Conservation (phyloP, 345 rosid genomes). For the Capsella bursapastoris region DNA sequence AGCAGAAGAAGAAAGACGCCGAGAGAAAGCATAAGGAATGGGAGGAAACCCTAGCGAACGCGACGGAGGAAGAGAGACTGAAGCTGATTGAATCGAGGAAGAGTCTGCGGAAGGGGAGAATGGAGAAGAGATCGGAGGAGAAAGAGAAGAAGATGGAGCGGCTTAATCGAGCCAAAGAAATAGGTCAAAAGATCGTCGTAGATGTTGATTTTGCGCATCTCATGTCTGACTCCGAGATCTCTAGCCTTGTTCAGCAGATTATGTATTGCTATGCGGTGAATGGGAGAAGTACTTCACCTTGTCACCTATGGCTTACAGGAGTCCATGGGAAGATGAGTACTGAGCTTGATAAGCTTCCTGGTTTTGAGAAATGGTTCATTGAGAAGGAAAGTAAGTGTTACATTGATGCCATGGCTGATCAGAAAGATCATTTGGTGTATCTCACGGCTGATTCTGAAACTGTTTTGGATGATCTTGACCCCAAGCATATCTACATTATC, state of each 20-base stretch:
- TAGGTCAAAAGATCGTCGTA: slow-evolving; percentile 74
- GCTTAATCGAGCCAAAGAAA: slow-evolving; percentile 61
- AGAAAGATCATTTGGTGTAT: slow-evolving; percentile 73
- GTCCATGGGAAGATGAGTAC: slow-evolving; percentile 66
- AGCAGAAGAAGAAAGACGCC: slow-evolving; percentile 65
- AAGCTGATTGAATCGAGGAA: slow-evolving; percentile 74
- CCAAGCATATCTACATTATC: slow-evolving; percentile 62
- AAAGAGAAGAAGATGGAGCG: slow-evolving; percentile 62
- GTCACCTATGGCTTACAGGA: slow-evolving; percentile 91
- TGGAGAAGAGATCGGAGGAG: slow-evolving; percentile 79
- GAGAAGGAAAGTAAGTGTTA: slow-evolving; percentile 78
- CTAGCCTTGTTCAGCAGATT: slow-evolving; percentile 93
- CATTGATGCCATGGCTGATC: slow-evolving; percentile 69
- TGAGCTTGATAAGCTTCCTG: slow-evolving; percentile 78
- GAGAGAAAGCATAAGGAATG: slow-evolving; percentile 52
- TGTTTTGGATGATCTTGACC: slow-evolving; percentile 70
- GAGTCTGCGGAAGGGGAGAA: slow-evolving; percentile 66
- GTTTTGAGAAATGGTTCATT: slow-evolving; percentile 89
- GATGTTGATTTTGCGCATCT: slow-evolving; percentile 85
- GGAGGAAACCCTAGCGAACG: slow-evolving; percentile 35
- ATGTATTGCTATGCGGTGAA: slow-evolving; percentile 95
- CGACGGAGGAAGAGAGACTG: slow-evolving; percentile 66
- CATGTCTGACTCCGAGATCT: slow-evolving; percentile 76
- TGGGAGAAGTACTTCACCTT: slow-evolving; percentile 63
- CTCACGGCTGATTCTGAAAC: slow-evolving; percentile 90